Evolutionary conservation across 129 eudicot genomes (phyloP), one percentile per base, ranked within the genome.

Genomic region (Artemisia tridentata): DNA sequence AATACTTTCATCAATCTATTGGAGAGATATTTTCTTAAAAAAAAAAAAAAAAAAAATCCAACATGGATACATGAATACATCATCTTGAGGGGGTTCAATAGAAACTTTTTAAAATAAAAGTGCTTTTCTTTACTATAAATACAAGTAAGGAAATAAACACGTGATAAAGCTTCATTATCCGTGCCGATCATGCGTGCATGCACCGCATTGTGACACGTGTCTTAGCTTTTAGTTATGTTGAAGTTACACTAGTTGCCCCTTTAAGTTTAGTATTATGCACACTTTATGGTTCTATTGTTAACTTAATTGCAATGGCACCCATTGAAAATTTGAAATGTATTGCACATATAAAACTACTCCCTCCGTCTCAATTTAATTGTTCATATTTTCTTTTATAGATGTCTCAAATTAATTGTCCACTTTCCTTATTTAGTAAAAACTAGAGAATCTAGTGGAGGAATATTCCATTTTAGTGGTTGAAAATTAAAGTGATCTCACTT

Each of bases 141-240:
- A 47, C 7, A 56, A 27, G 62, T 29, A 20, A 19, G 47, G 1
- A 75, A 15, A 53, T 11, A 74, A 38, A 60, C 80, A 76, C 75
- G 80, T 76, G 75, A 76, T 68, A 75, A 76, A 76, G 75, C 75
- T 76, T 10, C 60, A 59, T 49, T 59, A 46, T 76, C 55, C 75
- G 64, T 76, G 80, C 38, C 69, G 60, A 59, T 54, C 46, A 68
- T 14, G 58, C 75, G 63, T 68, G 67, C 74, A 47, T 41, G 46
- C 69, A 3, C 45, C 56, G 43, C 69, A 60, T 68, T 49, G 1
- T 18, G 52, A 48, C 80, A 76, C 62, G 74, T 76, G 80, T 76
- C 53, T 17, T 29, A 0, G 31, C 3, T 10, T 58, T 45, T 59
- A 15, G 50, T 41, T 11, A 25, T 17, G 31, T 21, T 12, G 21